These are phyloP conservation scores for Pseudogymnoascus verrucosus DNA, from an alignment of 2,329 filamentous ascomycete species.

Conservation along the genomic window DNA sequence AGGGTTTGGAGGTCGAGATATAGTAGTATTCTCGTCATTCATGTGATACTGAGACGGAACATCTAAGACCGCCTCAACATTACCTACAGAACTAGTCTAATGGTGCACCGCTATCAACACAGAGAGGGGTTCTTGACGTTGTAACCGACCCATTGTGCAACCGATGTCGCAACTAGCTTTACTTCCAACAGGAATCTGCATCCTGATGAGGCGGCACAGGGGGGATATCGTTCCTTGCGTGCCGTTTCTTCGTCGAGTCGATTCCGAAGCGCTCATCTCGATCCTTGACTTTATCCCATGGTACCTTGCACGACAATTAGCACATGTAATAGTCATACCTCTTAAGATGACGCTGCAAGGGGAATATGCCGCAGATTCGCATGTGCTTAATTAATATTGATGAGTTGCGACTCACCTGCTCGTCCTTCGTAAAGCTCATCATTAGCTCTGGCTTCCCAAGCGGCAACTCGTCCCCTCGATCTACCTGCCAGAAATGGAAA, in stretches of 20 bases:
- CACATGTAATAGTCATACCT: constrained; percentile 14
- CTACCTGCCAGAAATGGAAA: constrained; percentile 81
- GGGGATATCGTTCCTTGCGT: constrained; percentile 44
- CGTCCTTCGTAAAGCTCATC: constrained; percentile 48
- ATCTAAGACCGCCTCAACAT: neutral
- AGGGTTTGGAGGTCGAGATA: neutral
- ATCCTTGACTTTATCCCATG: constrained; percentile 32
- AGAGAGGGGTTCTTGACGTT: neutral
- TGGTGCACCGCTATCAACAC: neutral
- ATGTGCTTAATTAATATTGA: constrained; percentile 22
- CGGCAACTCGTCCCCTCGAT: constrained; percentile 59
- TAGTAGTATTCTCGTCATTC: neutral
- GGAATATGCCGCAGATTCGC: constrained; percentile 18
- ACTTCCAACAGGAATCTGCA: constrained; percentile 41
- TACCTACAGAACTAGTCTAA: neutral
- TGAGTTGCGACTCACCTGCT: constrained; percentile 34
- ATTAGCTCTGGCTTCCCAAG: constrained; percentile 55
- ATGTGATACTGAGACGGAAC: neutral
- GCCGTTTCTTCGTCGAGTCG: constrained; percentile 42
- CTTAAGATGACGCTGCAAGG: constrained; percentile 21
- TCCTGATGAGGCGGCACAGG: constrained; percentile 38
- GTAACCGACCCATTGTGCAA: neutral
- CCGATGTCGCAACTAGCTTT: neutral
- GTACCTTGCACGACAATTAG: constrained; percentile 28
- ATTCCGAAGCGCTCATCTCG: constrained; percentile 47